Evolutionary conservation across 1,284 basidiomycete genomes (phyloP), one percentile per base, ranked within the genome.

Genomic region (Afroboletus lepidellus): DNA sequence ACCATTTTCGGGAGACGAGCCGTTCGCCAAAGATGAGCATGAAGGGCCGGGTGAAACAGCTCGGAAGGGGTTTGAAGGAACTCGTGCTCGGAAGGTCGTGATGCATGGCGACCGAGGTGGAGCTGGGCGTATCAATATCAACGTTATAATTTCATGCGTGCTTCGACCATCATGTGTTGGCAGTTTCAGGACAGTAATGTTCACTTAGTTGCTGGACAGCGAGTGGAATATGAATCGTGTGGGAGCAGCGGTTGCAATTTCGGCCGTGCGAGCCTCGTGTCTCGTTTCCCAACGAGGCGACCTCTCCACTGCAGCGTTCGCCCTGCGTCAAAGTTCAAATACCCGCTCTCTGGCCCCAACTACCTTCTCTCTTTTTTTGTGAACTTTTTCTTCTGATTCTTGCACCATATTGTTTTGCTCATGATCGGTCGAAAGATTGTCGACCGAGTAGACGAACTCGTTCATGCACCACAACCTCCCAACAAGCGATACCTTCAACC

Each of bases 41-140:
- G 60, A 72, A 66, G 57, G 55, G 57, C 29, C 70, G 60, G 53
- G 71, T 80, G 50, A 75, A 66, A 68, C 77, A 68, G 57, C 56
- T 79, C 29, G 66, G 74, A 27, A 72, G 66, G 60, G 73, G 73
- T 24, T 55, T 78, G 57, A 76, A 71, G 59, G 72, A 74, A 30
- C 65, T 77, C 36, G 62, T 79, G 15, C 60, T 70, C 18, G 56
- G 69, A 29, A 60, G 57, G 34, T 53, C 57, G 32, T 66, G 41
- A 53, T 57, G 41, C 23, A 36, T 33, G 38, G 38, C 6, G 41
- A 29, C 24, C 15, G 41, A 29, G 44, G 33, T 13, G 45, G n/a
- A 5, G n/a, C 13, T 6, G 39, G 15, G 13, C n/a, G 20, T 38
- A 48, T 18, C 25, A n/a, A 21, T 37, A 30, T 30, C 32, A 6